phyloP scores from a whole-genome alignment of 148 eudicot species.

The Mesembryanthemum crystallinum region DNA sequence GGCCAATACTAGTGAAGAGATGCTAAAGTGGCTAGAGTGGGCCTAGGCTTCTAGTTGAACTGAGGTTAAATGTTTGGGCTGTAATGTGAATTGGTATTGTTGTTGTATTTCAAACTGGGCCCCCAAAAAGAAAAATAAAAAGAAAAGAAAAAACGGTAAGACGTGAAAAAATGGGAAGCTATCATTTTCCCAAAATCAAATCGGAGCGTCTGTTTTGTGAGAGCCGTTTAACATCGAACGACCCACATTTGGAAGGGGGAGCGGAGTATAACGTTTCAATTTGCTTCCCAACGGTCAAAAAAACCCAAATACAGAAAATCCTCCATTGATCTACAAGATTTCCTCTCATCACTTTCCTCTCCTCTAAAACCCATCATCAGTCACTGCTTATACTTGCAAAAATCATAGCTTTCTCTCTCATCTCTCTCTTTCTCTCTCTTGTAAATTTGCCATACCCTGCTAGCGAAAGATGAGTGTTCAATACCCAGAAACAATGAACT shows the following conservation, averaged over 20 bases:
- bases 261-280: conserved; percentile 30
- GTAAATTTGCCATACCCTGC: neutral
- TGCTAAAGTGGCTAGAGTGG: no score
- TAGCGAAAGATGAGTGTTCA: conserved; percentile 24
- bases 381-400: neutral
- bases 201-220: conserved; percentile 33
- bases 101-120: no score
- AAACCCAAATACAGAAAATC: neutral
- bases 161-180: neutral
- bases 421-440: neutral
- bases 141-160: neutral
- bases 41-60: no score
- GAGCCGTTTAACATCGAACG: conserved; percentile 31
- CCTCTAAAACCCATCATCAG: neutral
- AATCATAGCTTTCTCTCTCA: neutral
- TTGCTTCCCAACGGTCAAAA: conserved; percentile 33
- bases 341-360: neutral
- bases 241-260: conserved; percentile 21
- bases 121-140: neutral
- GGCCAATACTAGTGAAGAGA: no score
- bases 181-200: conserved; percentile 24
- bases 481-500: conserved; percentile 44
- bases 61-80: no score
- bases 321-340: neutral
- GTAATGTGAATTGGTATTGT: no score